Evolutionary conservation across 2,329 filamentous ascomycete species (phyloP), one percentile per base, ranked within the genome.

Genomic region (Cadophora sp.): DNA sequence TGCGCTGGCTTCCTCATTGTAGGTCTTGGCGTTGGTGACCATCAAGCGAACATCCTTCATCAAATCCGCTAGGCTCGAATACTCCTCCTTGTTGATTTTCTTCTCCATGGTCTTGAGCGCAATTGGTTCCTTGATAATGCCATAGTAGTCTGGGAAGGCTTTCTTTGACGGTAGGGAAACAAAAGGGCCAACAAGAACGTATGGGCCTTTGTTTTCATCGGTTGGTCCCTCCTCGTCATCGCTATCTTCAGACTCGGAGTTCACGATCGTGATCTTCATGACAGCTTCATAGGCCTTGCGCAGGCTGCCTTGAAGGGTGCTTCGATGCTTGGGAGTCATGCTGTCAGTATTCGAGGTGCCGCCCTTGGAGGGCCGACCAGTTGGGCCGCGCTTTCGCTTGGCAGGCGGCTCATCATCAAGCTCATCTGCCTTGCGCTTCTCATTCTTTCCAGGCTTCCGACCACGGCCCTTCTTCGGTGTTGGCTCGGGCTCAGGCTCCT

Each of bases 1-100:
- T 74, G 96, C 83, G 79, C 94, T 97, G 66, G 91, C 92, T 77
- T 98, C 96, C 80, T 99, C 96, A 76, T 99, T 99, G 83, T 97
- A 99, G 2, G 92, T 96, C 78, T 93, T 88, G 72, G 95, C 97
- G 79, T 99, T 99, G 77, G 86, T 89, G 78, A 94, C 96, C 80
- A 99, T 87, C 70, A 95, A 81, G 60, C 89, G 87, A 70, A 99
- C 89, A 76, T 99, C 96, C 72, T 87, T 88, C 64, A 89, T 87
- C 84, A 99, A 88, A 73, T 94, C 92, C 76, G 87, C 89, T 68
- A 97, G 81, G 75, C 87, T 91, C 73, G 87, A 88, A 79, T 99
- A 99, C 77, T 97, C 93, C 76, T 96, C 93, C 80, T 93, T 95
- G 83, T 97, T 97, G 82, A 99, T 97, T 83, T 93, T 95, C 78